phyloP scores from a whole-genome alignment of 495 filamentous ascomycete species.

The Aspergillus mulundensis region DNA sequence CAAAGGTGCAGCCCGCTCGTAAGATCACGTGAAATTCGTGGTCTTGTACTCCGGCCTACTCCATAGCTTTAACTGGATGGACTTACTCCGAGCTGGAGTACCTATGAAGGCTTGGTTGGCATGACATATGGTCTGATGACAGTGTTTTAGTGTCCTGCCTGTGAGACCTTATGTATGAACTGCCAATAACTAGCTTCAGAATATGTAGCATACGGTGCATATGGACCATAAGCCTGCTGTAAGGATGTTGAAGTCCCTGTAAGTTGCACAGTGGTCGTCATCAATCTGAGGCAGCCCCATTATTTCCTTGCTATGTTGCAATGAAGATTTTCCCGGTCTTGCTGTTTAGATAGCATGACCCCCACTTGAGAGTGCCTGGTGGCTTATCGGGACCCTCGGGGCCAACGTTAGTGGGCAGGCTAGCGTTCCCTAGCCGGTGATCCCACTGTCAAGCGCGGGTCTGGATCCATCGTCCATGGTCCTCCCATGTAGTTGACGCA shows the following conservation, averaged over 20 bases:
- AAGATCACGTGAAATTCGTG: not conserved
- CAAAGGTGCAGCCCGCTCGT: not conserved
- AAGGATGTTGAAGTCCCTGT: not conserved
- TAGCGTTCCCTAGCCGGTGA: not conserved
- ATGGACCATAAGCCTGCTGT: not conserved
- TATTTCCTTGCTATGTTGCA: constrained; percentile 3
- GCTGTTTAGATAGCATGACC: not conserved
- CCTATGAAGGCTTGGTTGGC: not conserved
- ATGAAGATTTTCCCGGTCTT: not conserved
- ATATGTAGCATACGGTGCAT: not conserved
- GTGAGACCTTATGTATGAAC: not conserved
- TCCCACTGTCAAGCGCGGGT: constrained; percentile 1
- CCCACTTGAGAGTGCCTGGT: not conserved
- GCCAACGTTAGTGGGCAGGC: not conserved
- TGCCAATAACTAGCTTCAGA: not conserved
- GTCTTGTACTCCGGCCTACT: no score
- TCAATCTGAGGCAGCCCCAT: not conserved
- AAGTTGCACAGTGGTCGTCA: not conserved
- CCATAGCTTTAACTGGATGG: no score
- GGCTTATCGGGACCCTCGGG: not conserved
- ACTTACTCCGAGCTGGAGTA: no score
- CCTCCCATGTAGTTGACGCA: not conserved
- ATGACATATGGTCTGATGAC: not conserved
- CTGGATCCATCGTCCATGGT: not conserved
- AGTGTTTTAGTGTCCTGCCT: not conserved